These are phyloP conservation scores for Pyrenophora graminea DNA, from an alignment of 2,329 filamentous ascomycete species.

Conservation along the genomic window DNA sequence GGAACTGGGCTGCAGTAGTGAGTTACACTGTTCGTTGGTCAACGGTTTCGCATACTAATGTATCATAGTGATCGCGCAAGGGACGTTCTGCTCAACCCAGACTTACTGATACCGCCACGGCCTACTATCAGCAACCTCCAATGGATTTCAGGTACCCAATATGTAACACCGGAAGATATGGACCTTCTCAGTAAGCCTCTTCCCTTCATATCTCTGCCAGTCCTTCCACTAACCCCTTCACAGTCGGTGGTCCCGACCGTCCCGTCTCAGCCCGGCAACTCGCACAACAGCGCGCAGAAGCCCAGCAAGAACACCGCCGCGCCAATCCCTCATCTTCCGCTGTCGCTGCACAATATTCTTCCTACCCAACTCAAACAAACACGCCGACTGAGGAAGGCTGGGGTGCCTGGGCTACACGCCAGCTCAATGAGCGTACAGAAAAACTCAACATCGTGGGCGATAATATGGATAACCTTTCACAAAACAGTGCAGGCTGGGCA, in stretches of 20 bases:
- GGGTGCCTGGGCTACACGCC: conserved; percentile 79
- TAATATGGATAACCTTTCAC: conserved; percentile 78
- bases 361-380: conserved; percentile 21
- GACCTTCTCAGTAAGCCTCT: conserved; percentile 70
- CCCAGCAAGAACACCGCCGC: conserved; percentile 58
- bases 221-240: conserved; percentile 2
- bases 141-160: conserved; percentile 95
- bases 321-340: conserved; percentile 41
- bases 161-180: conserved; percentile 83
- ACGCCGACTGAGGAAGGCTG: conserved; percentile 56
- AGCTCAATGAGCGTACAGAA: conserved; percentile 89
- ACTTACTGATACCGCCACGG: conserved; percentile 72
- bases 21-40: conserved; percentile 35
- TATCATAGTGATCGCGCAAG: conserved; percentile 51
- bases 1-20: conserved; percentile 70
- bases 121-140: conserved; percentile 95
- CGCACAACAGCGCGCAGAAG: conserved; percentile 75
- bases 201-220: neutral
- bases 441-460: conserved; percentile 82
- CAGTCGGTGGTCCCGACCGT: conserved; percentile 80
- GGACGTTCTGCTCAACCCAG: conserved; percentile 81
- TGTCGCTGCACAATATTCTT: conserved; percentile 32
- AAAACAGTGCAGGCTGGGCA: conserved; percentile 81
- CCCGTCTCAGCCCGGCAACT: conserved; percentile 89
- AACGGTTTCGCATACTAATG: conserved; percentile 12